Evolutionary conservation across 371 early-diverging fungal species (phyloP).

Genomic region (Rhizopus arrhizus): DNA sequence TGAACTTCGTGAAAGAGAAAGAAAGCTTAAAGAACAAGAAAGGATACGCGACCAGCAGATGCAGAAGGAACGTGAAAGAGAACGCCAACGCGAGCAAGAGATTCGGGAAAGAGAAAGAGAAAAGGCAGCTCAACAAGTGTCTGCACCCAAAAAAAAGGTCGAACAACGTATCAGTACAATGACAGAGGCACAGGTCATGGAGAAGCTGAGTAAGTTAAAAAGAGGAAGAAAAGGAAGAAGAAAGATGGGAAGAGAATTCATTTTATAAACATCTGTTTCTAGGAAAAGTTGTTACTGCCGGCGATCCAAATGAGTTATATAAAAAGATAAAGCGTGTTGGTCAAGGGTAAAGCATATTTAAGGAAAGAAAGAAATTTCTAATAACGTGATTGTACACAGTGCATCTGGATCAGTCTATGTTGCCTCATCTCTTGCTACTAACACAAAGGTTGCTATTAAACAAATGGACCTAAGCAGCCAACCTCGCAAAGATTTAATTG

Average conservation of each 20-base stretch:
- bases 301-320: slow-evolving; percentile 86
- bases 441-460: slow-evolving; percentile 91
- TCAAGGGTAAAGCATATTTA: slow-evolving; percentile 72
- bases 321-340: slow-evolving; percentile 91
- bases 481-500: slow-evolving; percentile 92
- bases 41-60: slow-evolving; percentile 1
- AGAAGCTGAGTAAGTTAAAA: slow-evolving; percentile 62
- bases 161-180: slow-evolving; percentile 81
- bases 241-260: no score
- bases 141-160: slow-evolving; percentile 53
- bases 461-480: slow-evolving; percentile 94
- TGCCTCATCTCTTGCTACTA: slow-evolving; percentile 70
- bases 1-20: slow-evolving; percentile 35
- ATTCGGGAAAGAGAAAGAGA: slow-evolving; percentile 3
- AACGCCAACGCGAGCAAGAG: background rate
- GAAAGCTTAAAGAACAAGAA: slow-evolving; percentile 24
- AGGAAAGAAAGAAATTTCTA: background rate
- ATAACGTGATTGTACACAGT: slow-evolving; percentile 39
- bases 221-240: background rate
- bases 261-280: background rate
- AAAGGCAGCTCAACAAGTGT: slow-evolving; percentile 34
- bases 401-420: slow-evolving; percentile 96
- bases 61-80: slow-evolving; percentile 29
- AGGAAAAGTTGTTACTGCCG: slow-evolving; percentile 76
- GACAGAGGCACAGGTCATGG: slow-evolving; percentile 93